Evolutionary conservation across 192 early-diverging fungal species (phyloP).

Genomic region (Cetraspora pellucida): DNA sequence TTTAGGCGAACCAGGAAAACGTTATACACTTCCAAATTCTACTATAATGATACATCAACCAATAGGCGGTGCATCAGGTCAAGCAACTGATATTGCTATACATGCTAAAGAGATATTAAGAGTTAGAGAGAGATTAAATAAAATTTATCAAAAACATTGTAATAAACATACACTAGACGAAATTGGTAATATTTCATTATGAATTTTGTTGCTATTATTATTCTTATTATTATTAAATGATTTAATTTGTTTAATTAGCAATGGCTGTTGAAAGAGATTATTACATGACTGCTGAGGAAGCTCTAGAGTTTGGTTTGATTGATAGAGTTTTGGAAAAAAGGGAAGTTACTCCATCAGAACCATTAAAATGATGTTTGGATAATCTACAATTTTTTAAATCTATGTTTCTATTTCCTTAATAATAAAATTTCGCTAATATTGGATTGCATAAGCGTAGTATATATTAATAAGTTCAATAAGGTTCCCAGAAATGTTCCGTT

Average conservation of each 20-base stretch:
- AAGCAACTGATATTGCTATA: slow-evolving; percentile 96
- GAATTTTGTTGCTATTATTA: not conserved
- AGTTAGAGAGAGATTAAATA: slow-evolving; percentile 80
- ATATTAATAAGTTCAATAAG: too few relatives aligned
- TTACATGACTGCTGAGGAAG: slow-evolving; percentile 91
- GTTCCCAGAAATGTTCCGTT: too few relatives aligned
- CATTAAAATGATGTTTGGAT: too few relatives aligned
- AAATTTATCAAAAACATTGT: slow-evolving; percentile 86
- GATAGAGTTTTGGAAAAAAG: slow-evolving; percentile 86
- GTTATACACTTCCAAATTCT: slow-evolving; percentile 87
- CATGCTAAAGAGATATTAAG: slow-evolving; percentile 95
- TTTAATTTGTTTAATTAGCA: slow-evolving; percentile 53
- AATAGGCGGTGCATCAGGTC: slow-evolving; percentile 90
- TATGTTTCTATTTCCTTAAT: too few relatives aligned
- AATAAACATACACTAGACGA: slow-evolving; percentile 73
- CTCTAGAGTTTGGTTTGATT: slow-evolving; percentile 88
- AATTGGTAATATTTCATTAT: slow-evolving; percentile 61
- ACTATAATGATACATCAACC: slow-evolving; percentile 99
- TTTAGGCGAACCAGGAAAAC: slow-evolving; percentile 76
- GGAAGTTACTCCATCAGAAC: not conserved
- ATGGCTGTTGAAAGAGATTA: slow-evolving; percentile 91
- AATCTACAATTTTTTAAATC: too few relatives aligned
- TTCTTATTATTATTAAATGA: not conserved
- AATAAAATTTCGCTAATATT: too few relatives aligned
- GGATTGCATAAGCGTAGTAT: too few relatives aligned